phyloP scores from a whole-genome alignment of 2,329 filamentous ascomycete species.

The Fusarium sp. region DNA sequence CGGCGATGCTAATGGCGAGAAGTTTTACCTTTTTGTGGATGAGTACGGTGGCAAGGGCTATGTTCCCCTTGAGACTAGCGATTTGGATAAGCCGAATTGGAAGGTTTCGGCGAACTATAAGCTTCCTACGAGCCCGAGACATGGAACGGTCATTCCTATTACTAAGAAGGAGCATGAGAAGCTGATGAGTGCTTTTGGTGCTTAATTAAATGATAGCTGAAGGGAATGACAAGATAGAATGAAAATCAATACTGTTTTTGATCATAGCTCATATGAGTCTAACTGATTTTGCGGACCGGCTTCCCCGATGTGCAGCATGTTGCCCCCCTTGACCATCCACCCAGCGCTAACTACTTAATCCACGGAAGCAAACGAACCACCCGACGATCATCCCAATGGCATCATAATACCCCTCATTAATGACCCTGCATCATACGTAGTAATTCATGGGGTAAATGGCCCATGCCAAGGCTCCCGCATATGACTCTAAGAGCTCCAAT shows the following conservation, averaged over 20 bases:
- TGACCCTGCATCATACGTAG: neutral
- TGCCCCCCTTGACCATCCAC: neutral
- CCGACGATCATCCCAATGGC: neutral
- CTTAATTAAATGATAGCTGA: neutral
- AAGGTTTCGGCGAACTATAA: constrained; percentile 55
- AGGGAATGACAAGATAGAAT: fast-evolving
- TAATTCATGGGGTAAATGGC: neutral
- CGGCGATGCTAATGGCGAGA: constrained; percentile 59
- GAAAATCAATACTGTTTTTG: neutral
- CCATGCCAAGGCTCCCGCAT: neutral
- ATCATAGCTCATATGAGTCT: neutral
- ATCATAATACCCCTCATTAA: constrained; percentile 9
- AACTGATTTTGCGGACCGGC: neutral
- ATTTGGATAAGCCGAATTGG: constrained; percentile 60
- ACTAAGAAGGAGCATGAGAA: constrained; percentile 48
- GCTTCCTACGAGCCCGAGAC: constrained; percentile 59
- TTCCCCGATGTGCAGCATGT: neutral
- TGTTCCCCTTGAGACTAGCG: constrained; percentile 60
- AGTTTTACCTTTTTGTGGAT: constrained; percentile 65
- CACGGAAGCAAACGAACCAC: neutral
- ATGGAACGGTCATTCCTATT: constrained; percentile 63
- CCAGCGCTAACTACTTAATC: neutral
- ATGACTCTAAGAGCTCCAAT: constrained; percentile 24
- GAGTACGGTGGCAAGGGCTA: constrained; percentile 62
- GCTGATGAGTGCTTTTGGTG: constrained; percentile 3